Base-by-base conservation (phyloP, 192 early-diverging fungal species). In the Chytriomyces sp. region DNA sequence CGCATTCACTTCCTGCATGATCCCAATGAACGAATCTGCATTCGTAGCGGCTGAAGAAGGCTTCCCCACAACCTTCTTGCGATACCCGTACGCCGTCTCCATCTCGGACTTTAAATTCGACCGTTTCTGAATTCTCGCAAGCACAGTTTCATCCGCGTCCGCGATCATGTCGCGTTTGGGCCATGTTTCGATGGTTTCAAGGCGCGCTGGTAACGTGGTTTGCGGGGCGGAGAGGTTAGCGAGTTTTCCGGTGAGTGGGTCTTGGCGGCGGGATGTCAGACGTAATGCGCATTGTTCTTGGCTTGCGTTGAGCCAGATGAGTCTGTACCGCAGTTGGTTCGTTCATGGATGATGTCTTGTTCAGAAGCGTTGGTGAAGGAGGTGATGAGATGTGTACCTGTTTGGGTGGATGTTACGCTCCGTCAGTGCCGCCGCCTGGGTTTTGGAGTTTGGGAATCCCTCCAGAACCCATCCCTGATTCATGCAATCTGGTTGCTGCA, bases 401-500 rank as follows among this genome's bases (percentile, higher is more conserved):
- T 85, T 85, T 18, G 87, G 87, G 16, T 77, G 16, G 20, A 87
- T 77, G 10, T 81, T 84, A 6, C 75, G 59, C 50, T 76, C 71
- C 48, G 76, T 65, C 28, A 89, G 62, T 16, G 26, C 65, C 7
- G 74, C 68, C 20, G 83, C 82, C 61, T 89, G 82, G 1, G 69
- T 50, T 7, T 50, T 45, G 3, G 79, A 81, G 64, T 67, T 64
- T 18, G 88, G 88, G 71, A 76, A 89, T 47, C 86, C 86, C 35
- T 89, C 83, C 6, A 89, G 76, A 5, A 87, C 83, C 86, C 85
- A 87, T 11, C 86, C 86, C 10, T 79, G 62, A 57, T 86, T 77
- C 7, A 75, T 45, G 74, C 85, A 86, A 60, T 89, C 84, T 6
- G 59, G n/a, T 46, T 61, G 7, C 64, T 81, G 74, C 11, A 89